Percentiles rank a stretch among this genome's conserved stretches.
Conservation (phyloP, 768 basidiomycete species). For the Boletus edulis region DNA sequence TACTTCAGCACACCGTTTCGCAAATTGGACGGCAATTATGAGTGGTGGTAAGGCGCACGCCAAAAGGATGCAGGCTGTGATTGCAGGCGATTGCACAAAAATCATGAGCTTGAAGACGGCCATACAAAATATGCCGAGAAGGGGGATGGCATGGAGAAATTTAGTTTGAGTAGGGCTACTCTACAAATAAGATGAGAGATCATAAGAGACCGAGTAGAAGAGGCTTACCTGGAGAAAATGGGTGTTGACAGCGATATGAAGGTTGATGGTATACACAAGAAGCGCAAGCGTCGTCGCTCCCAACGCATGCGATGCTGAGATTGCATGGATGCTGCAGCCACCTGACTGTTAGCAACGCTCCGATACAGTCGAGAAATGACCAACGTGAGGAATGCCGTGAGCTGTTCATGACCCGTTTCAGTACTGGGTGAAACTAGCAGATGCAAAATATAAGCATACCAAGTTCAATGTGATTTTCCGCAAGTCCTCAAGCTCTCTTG, state of each 20-base stretch:
- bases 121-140: conserved; percentile 25
- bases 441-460: conserved; percentile 4
- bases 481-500: conserved; percentile 20
- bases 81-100: conserved; percentile 20
- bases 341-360: background rate
- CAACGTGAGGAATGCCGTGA: conserved; percentile 28
- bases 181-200: conserved; percentile 4
- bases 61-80: conserved; percentile 17
- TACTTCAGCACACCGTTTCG: conserved; percentile 2
- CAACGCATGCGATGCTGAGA: conserved; percentile 19
- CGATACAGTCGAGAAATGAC: background rate
- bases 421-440: background rate
- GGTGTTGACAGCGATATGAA: conserved; percentile 20
- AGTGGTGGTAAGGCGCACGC: conserved; percentile 22
- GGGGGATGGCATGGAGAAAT: conserved; percentile 25
- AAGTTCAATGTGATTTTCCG: conserved; percentile 23
- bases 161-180: conserved; percentile 9
- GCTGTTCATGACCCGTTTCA: conserved; percentile 14
- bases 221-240: conserved; percentile 18
- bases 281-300: conserved; percentile 23
- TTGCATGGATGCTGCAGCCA: conserved; percentile 18
- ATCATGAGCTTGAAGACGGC: conserved; percentile 14
- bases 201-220: background rate
- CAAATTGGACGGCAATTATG: conserved; percentile 5
- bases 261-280: conserved; percentile 29